Base-by-base conservation (phyloP, 2,329 filamentous ascomycete species). In the Aspergillus proliferans region DNA sequence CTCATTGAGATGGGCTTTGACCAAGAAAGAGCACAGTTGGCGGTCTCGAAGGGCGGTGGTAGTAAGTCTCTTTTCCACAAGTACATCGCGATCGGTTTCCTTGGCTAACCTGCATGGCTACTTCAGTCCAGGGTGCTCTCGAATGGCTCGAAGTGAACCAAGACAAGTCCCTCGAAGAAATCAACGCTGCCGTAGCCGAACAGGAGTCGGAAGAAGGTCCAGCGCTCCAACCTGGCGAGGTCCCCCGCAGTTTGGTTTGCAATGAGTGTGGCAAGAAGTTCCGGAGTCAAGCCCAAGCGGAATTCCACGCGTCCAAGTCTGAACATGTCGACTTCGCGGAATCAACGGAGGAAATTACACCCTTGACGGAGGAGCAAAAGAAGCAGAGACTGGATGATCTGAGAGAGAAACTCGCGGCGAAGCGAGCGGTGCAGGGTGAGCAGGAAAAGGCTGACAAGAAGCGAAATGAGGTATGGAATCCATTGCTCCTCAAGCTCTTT, bases 251-350 rank as follows among this genome's bases (percentile, higher is more conserved):
- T 44, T 82, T 97, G 48, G 80, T 94, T 45, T 98, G 93, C 79
- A 93, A 95, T 56, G 92, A 96, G 49, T 98, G 93, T 65, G 86
- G 87, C 64, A 96, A 95, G 78, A 86, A 84, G 66, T 94, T 98
- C 71, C 81, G 88, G 58, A 88, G 83, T 62, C 82, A 86, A 56
- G 83, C 84, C 22, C 82, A 92, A 57, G 93, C 91, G 8, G 86
- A 92, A 61, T 95, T 89, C 67, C 93, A 98, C 67, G 93, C 90
- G 28, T 83, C 83, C 62, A 95, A 95, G 74, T 92, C 88, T 74
- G 87, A 88, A 44, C 93, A 98, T 69, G 82, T 84, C 43, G 87
- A 96, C 70, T 98, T 98, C 66, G 81, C 87, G 18, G 90, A 98
- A 68, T 96, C 91, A 0, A 92, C 88, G 3, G 92, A 97, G 62